A percentile compares a stretch with the other conserved stretches of the same genome.
Conservation (phyloP, 164 flowering plant species). For the Tetracentron sinense region DNA sequence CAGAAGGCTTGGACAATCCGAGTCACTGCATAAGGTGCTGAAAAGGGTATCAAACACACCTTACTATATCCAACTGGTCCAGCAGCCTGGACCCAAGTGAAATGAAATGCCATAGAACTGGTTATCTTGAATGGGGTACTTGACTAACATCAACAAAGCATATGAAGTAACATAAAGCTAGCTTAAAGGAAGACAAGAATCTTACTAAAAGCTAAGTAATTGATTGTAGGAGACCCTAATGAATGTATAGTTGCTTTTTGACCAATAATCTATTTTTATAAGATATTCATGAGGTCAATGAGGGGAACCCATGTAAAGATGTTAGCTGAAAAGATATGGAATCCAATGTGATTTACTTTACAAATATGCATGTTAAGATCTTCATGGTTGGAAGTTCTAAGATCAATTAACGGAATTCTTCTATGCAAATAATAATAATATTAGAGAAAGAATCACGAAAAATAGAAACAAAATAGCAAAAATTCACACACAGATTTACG, state of each 20-base stretch:
- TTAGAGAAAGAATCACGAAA: background rate
- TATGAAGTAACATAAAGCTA: constrained; percentile 19
- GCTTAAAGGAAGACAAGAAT: constrained; percentile 20
- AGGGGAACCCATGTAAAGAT: background rate
- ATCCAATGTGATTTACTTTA: constrained; percentile 16
- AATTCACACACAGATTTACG: too few relatives aligned
- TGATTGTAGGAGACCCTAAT: constrained; percentile 7
- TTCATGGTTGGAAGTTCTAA: background rate
- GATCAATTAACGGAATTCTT: background rate
- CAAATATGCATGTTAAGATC: background rate
- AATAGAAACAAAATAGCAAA: background rate
- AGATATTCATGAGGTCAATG: constrained; percentile 15
- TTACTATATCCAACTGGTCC: too few relatives aligned
- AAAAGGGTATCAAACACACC: too few relatives aligned
- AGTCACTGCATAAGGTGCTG: constrained; percentile 1
- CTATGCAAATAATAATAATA: background rate
- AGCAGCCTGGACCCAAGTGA: background rate
- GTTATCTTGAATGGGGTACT: constrained; percentile 2
- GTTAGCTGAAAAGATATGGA: constrained; percentile 5
- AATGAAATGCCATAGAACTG: background rate
- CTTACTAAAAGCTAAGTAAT: constrained; percentile 19
- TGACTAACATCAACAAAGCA: constrained; percentile 8
- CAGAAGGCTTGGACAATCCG: too few relatives aligned
- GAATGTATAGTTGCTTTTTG: constrained; percentile 8
- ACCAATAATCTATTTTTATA: constrained; percentile 1